Conservation (phyloP, 345 rosid species). For the Streptanthus diversifolius region DNA sequence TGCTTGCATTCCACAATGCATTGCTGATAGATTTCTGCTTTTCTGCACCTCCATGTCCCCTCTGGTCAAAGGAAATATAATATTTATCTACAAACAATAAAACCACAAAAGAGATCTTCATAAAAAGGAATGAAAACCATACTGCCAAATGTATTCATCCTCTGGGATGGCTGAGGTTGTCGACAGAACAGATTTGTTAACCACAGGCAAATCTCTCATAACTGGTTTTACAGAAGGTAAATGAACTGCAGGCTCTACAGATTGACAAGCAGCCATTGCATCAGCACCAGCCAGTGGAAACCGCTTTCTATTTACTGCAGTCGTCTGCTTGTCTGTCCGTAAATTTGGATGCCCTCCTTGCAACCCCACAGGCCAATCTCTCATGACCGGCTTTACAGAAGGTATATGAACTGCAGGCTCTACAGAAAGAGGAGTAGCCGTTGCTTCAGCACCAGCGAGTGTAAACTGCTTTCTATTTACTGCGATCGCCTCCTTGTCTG, state of each 20-base stretch:
- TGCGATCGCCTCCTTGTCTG: conserved; percentile 35
- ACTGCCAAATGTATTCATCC: conserved; percentile 91
- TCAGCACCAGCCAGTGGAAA: conserved; percentile 34
- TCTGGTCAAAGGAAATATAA: conserved; percentile 47
- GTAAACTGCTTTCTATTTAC: conserved; percentile 39
- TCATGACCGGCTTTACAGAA: conserved; percentile 30
- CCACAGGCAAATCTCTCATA: conserved; percentile 36
- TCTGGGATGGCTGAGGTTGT: conserved; percentile 65
- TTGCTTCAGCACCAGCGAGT: conserved; percentile 34
- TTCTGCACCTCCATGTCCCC: conserved; percentile 74
- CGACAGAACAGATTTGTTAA: conserved; percentile 25
- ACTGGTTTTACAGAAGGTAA: conserved; percentile 35
- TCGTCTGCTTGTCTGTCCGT: conserved; percentile 35
- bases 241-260: conserved; percentile 31
- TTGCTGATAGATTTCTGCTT: conserved; percentile 41
- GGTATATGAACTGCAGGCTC: conserved; percentile 35
- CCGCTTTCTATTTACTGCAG: conserved; percentile 38
- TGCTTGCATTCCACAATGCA: conserved; percentile 77
- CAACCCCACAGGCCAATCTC: conserved; percentile 38
- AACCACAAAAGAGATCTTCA: conserved; percentile 1
- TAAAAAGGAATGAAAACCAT: conserved; percentile 38
- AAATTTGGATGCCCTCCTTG: conserved; percentile 42
- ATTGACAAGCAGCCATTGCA: conserved; percentile 30
- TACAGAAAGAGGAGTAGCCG: conserved; percentile 27
- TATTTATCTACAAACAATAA: background rate